Percentiles rank a stretch among this genome's conserved stretches.
Conservation (phyloP, 495 filamentous ascomycete genomes). For the Terfezia boudieri region DNA sequence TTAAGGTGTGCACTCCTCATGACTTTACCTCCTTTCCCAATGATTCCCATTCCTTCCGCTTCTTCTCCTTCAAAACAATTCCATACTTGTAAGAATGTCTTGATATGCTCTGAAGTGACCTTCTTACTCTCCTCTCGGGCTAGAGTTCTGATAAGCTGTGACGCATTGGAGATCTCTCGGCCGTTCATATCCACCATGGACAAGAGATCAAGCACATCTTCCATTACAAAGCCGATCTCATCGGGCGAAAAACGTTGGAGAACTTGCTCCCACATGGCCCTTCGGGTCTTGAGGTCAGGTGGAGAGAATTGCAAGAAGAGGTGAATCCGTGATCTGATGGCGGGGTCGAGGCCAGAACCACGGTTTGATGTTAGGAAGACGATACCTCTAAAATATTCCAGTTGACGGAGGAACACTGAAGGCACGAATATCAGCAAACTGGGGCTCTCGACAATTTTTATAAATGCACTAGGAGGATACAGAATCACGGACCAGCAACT, state of each 20-base stretch:
- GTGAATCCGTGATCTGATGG: slow-evolving; percentile 29
- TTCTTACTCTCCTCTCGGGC: slow-evolving; percentile 13
- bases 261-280: slow-evolving; percentile 1
- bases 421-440: too few relatives aligned
- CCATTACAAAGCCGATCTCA: not conserved
- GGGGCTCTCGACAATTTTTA: not conserved
- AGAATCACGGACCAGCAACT: not conserved
- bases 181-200: slow-evolving; percentile 16
- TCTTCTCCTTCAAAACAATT: not conserved
- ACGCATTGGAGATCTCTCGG: slow-evolving; percentile 20
- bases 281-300: not conserved
- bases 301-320: slow-evolving; percentile 21
- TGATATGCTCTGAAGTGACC: slow-evolving; percentile 13
- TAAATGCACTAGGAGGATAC: not conserved
- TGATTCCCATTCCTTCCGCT: not conserved
- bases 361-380: slow-evolving; percentile 34
- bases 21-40: not conserved
- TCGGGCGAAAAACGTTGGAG: not conserved
- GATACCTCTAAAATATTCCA: slow-evolving; percentile 31
- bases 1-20: not conserved
- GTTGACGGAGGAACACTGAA: slow-evolving; percentile 28
- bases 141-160: slow-evolving; percentile 22
- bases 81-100: slow-evolving; percentile 13
- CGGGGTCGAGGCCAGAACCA: slow-evolving; percentile 25
- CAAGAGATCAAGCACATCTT: not conserved